Evolutionary conservation across 352 stramenopile genomes (phyloP).

Genomic region (Globisporangium heterothallicum): DNA sequence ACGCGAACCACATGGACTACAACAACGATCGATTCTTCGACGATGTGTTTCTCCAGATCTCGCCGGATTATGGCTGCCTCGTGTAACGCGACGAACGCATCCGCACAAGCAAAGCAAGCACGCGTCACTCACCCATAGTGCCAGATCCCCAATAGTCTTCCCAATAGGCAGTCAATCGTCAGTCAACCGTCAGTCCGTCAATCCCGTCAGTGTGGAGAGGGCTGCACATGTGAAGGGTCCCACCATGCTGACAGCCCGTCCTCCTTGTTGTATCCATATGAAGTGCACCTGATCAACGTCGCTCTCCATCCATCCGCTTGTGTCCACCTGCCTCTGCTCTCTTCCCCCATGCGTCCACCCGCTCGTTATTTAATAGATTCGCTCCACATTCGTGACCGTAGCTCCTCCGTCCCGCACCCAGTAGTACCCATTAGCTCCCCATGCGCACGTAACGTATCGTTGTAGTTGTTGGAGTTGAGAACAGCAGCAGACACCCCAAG

Average conservation of each 20-base stretch:
- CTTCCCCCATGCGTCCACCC: background rate
- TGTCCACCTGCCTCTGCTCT: background rate
- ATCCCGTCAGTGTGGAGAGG: too few species aligned
- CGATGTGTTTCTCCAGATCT: conserved; percentile 76
- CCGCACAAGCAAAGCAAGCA: background rate
- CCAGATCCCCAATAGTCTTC: background rate
- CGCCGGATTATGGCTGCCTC: conserved; percentile 64
- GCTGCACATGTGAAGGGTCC: too few species aligned
- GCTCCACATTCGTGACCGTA: background rate
- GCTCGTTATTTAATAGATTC: background rate
- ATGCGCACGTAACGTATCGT: background rate
- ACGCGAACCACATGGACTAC: conserved; percentile 56
- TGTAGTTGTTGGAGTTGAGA: background rate
- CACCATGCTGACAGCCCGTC: background rate
- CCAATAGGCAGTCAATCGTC: too few species aligned
- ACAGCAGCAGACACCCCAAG: background rate
- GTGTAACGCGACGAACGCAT: conserved; percentile 23
- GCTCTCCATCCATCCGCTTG: too few species aligned
- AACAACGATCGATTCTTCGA: conserved; percentile 68
- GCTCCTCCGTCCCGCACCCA: background rate
- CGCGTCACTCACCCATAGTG: background rate
- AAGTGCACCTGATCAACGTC: background rate
- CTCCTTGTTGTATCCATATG: background rate
- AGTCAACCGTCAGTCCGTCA: background rate
- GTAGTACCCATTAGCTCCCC: background rate